These are phyloP conservation scores for Penicillium daleae DNA, from an alignment of 495 filamentous ascomycete species.

Conservation along the genomic window DNA sequence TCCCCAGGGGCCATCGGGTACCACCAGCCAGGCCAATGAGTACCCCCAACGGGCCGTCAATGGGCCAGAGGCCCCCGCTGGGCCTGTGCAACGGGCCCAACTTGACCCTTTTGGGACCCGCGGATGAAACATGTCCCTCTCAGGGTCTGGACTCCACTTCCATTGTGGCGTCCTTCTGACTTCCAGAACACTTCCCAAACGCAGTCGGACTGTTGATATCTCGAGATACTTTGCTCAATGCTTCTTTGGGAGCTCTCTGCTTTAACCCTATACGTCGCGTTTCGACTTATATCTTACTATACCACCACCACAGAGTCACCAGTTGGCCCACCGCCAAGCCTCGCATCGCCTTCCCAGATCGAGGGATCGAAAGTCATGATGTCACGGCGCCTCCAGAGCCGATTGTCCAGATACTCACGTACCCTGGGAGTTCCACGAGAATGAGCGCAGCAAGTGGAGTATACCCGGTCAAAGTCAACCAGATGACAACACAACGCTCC, in stretches of 20 bases:
- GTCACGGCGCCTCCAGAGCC: constrained; percentile 13
- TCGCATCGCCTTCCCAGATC: constrained; percentile 3
- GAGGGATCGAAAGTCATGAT: constrained; percentile 19
- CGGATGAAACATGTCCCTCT: constrained; percentile 24
- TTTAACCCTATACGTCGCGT: background rate
- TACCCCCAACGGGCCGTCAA: too few species aligned
- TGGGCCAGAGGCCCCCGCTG: background rate
- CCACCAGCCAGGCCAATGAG: too few species aligned
- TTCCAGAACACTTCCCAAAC: constrained; percentile 5
- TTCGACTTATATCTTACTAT: background rate
- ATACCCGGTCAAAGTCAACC: constrained; percentile 1
- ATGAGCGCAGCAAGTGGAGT: constrained; percentile 9
- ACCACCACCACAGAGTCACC: background rate
- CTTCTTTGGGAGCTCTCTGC: background rate
- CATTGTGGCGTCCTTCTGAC: background rate
- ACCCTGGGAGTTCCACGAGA: constrained; percentile 14
- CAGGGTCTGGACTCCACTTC: constrained; percentile 12
- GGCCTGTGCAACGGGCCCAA: constrained; percentile 1
- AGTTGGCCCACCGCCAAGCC: background rate
- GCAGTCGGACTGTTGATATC: background rate
- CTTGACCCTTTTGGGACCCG: constrained; percentile 15
- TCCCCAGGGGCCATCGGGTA: too few species aligned
- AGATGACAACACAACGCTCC: background rate
- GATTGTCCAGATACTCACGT: constrained; percentile 19
- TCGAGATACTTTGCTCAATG: background rate